Evolutionary conservation across 306 rosid genomes (phyloP), one percentile per base, ranked within the genome.

Genomic region (Senna tora): DNA sequence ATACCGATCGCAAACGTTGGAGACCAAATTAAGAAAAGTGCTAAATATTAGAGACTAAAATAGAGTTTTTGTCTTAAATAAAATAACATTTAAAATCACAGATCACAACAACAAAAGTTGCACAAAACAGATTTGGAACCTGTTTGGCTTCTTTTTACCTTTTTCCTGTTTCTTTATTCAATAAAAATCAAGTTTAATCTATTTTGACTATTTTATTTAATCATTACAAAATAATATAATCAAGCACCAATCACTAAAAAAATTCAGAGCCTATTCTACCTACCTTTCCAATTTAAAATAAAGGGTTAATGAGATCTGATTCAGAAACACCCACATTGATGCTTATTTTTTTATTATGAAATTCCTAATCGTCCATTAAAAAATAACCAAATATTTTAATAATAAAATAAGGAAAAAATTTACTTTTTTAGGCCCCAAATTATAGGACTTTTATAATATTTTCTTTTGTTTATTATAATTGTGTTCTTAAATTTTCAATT

Each of bases 291-390:
- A 21, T 60, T 66, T 59, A 61, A 51, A 69, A 25, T 61, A 63
- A 28, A 15, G 34, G 28, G 21, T 5, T 67, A 79, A 59, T 83
- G 84, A 83, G 83, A 75, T 83, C 74, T 38, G 87, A 75, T 30
- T 79, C 79, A 62, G 63, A 71, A 52, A 70, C 78, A 52, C 22
- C 50, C 54, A 6, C 81, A 64, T 65, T 20, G 15, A 9, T 9
- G 6, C 36, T 10, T 36, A 13, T 14, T 69, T 68, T 32, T 68
- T 57, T 9, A 67, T 65, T 14, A 9, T 14, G n/a, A 45, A 59
- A 51, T 13, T 60, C 39, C 30, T 6, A 2, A 63, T 65, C 43
- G 0, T 9, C 14, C 1, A 13, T 63, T 21, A 0, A 14, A 0
- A 14, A 21, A 65, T 43, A 62, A 34, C 16, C 38, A 14, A 34